phyloP scores from a whole-genome alignment of 352 stramenopile genomes.

The Phytophthora pseudosyringae region DNA sequence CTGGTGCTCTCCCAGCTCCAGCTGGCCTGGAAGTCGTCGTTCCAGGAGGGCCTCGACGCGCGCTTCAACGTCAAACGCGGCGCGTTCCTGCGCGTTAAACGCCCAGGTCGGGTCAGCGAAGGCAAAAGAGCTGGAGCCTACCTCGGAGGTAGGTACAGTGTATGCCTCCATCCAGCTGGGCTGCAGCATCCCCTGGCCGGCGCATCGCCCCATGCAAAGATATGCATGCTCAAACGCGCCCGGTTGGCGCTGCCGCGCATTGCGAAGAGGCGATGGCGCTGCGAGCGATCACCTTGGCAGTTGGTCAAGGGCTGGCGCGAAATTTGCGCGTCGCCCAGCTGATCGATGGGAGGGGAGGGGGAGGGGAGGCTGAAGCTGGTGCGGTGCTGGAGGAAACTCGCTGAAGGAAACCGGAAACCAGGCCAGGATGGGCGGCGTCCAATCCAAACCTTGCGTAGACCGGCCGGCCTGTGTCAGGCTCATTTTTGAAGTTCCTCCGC shows the following conservation, averaged over 20 bases:
- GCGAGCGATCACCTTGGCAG: slow-evolving; percentile 2
- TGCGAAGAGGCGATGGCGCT: too few species aligned
- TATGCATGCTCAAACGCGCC: slow-evolving; percentile 8
- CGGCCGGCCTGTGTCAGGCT: neutral
- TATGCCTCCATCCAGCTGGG: neutral
- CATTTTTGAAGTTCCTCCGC: slow-evolving; percentile 6
- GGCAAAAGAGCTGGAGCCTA: slow-evolving; percentile 24
- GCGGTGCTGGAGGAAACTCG: too few species aligned
- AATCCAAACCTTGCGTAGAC: neutral
- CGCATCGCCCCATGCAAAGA: slow-evolving; percentile 23
- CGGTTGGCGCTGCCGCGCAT: neutral
- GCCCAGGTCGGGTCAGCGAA: neutral
- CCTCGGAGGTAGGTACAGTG: slow-evolving; percentile 2
- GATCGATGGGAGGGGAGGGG: slow-evolving; percentile 25
- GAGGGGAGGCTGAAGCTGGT: slow-evolving; percentile 33
- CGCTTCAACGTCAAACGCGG: slow-evolving; percentile 10
- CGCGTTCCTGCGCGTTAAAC: too few species aligned
- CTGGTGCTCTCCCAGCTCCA: slow-evolving; percentile 1
- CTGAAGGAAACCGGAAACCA: too few species aligned
- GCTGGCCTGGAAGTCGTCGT: slow-evolving; percentile 12
- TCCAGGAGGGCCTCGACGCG: slow-evolving; percentile 4
- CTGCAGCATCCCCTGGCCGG: slow-evolving; percentile 7
- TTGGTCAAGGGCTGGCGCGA: slow-evolving; percentile 9
- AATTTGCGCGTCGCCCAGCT: slow-evolving; percentile 19
- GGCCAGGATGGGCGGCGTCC: too few species aligned